Conservation (phyloP, 108 stramenopile genomes). For the Skeletonema grethae region DNA sequence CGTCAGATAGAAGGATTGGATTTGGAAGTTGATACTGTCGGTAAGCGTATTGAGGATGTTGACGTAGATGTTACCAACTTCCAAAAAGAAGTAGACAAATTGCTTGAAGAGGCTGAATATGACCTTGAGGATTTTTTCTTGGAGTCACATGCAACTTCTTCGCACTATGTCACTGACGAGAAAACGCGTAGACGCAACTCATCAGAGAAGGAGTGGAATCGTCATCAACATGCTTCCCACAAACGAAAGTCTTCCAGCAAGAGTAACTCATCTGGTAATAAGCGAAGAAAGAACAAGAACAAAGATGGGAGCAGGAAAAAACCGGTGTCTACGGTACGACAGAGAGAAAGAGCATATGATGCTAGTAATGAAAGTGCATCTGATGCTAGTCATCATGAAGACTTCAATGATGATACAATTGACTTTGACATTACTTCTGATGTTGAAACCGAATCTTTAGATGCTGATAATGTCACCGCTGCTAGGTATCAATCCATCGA, state of each 20-base stretch:
- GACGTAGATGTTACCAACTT: background rate
- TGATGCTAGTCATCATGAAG: background rate
- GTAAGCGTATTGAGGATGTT: background rate
- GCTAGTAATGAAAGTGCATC: background rate
- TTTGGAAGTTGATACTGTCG: background rate
- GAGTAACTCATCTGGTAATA: background rate
- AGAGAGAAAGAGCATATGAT: background rate
- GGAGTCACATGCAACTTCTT: background rate
- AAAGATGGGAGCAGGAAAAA: background rate
- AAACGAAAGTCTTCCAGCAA: constrained; percentile 18
- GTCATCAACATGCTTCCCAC: constrained; percentile 41
- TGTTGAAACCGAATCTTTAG: background rate
- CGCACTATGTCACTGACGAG: background rate
- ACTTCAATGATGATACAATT: background rate
- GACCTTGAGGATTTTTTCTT: background rate
- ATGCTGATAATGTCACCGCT: background rate
- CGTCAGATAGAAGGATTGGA: background rate
- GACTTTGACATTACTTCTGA: background rate
- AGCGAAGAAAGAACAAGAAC: background rate
- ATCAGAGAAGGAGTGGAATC: constrained; percentile 15
- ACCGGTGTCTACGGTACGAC: background rate
- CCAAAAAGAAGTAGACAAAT: background rate
- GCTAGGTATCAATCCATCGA: constrained; percentile 7
- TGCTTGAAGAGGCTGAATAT: constrained; percentile 6
- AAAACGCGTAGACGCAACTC: background rate